Conservation (phyloP, 2,329 filamentous ascomycete species). For the Sporothrix pseudoabietina region DNA sequence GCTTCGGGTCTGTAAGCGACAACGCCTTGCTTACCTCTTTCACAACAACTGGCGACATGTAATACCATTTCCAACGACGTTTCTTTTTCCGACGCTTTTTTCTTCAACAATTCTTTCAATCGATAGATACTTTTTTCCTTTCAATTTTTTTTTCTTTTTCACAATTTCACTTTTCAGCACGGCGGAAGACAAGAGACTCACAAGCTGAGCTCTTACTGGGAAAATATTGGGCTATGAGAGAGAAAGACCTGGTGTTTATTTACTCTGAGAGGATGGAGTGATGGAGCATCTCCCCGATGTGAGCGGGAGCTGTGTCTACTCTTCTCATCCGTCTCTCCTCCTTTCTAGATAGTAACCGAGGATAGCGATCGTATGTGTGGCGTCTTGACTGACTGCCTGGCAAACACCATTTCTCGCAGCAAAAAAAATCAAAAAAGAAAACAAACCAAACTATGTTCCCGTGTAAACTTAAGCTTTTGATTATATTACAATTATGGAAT, state of each 20-base stretch:
- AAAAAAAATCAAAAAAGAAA: constrained; percentile 17
- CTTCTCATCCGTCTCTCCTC: not conserved
- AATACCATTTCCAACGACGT: not conserved
- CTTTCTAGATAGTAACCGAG: constrained; percentile 6
- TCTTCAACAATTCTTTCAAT: not conserved
- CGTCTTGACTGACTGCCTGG: constrained; percentile 20
- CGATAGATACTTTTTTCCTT: not conserved
- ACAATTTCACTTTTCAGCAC: not conserved
- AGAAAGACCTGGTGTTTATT: constrained; percentile 6
- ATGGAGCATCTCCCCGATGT: constrained; percentile 4
- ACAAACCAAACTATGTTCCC: not conserved
- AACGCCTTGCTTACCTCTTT: not conserved
- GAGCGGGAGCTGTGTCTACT: not conserved
- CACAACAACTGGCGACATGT: not conserved
- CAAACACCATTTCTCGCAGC: not conserved
- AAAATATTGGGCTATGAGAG: not conserved
- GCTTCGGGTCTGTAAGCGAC: constrained; percentile 43
- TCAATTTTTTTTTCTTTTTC: not conserved
- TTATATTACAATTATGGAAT: constrained; percentile 2
- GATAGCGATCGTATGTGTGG: constrained; percentile 7
- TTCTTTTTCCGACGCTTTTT: not conserved
- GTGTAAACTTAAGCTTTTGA: not conserved
- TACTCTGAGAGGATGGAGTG: not conserved
- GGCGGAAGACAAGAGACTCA: not conserved
- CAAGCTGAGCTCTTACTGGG: not conserved